Evolutionary conservation across 2,329 filamentous ascomycete genomes (phyloP).

Genomic region (Arthroderma uncinatum): DNA sequence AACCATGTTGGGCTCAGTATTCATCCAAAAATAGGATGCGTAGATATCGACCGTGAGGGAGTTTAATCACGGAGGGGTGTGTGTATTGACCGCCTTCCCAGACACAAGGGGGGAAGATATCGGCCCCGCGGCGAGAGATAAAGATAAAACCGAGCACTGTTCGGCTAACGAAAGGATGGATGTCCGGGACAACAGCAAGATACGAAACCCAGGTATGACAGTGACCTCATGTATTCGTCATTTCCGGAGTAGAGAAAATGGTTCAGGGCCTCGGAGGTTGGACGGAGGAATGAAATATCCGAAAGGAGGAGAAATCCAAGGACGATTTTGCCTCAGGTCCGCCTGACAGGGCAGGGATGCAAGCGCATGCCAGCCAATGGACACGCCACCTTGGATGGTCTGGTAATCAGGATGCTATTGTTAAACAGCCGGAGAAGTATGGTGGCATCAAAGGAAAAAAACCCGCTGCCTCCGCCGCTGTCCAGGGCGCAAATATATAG

Average conservation of each 20-base stretch:
- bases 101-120: neutral
- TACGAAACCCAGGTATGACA: neutral
- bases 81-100: neutral
- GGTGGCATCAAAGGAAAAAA: neutral
- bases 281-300: conserved; percentile 4
- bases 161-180: neutral
- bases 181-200: neutral
- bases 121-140: neutral
- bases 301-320: neutral
- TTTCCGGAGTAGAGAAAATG: neutral
- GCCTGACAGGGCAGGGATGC: neutral
- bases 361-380: conserved; percentile 1
- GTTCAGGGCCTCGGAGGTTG: neutral
- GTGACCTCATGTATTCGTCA: neutral
- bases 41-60: neutral
- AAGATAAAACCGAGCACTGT: neutral
- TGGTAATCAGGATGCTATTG: neutral
- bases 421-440: neutral
- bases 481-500: neutral
- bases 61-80: neutral
- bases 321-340: neutral
- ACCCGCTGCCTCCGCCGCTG: neutral
- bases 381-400: neutral
- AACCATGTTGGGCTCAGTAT: conserved; percentile 14
- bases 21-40: neutral